A percentile compares a stretch with the other conserved stretches of the same genome.
Evolutionary conservation across 768 basidiomycete species (phyloP).

Genomic region (Lyophyllum semitale): DNA sequence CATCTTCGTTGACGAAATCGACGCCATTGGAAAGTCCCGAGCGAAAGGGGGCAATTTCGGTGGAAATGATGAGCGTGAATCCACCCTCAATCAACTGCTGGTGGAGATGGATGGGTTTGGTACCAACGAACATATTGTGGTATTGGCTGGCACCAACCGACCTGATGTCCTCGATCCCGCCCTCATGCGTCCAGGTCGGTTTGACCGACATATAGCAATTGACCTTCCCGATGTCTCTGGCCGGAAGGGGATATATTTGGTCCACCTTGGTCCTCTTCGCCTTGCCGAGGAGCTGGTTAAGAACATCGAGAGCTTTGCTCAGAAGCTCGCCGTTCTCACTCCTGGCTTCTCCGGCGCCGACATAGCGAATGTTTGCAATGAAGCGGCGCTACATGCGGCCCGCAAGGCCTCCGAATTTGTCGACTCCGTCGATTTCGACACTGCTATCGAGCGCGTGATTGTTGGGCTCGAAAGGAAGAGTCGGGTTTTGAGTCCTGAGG

Average conservation of each 20-base stretch:
- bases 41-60: conserved; percentile 74
- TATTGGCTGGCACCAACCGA: conserved; percentile 95
- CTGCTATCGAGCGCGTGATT: conserved; percentile 96
- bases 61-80: conserved; percentile 97
- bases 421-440: conserved; percentile 87
- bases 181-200: conserved; percentile 95
- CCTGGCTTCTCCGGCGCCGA: conserved; percentile 99
- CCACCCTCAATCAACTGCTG: conserved; percentile 94
- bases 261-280: conserved; percentile 85
- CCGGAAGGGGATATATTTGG: conserved; percentile 89
- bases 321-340: conserved; percentile 94
- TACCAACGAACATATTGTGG: conserved; percentile 95
- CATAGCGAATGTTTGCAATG: conserved; percentile 98
- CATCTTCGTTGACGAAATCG: conserved; percentile 99
- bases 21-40: conserved; percentile 96
- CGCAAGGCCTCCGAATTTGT: conserved; percentile 80
- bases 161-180: conserved; percentile 96
- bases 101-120: conserved; percentile 99
- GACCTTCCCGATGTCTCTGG: conserved; percentile 95
- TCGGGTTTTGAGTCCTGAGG: conserved; percentile 87
- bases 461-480: conserved; percentile 97
- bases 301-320: conserved; percentile 63
- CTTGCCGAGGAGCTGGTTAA: conserved; percentile 57
- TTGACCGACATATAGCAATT: conserved; percentile 95
- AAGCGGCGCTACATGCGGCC: conserved; percentile 94